Conservation (phyloP, 345 rosid species). For the Lenwebbia sp. region DNA sequence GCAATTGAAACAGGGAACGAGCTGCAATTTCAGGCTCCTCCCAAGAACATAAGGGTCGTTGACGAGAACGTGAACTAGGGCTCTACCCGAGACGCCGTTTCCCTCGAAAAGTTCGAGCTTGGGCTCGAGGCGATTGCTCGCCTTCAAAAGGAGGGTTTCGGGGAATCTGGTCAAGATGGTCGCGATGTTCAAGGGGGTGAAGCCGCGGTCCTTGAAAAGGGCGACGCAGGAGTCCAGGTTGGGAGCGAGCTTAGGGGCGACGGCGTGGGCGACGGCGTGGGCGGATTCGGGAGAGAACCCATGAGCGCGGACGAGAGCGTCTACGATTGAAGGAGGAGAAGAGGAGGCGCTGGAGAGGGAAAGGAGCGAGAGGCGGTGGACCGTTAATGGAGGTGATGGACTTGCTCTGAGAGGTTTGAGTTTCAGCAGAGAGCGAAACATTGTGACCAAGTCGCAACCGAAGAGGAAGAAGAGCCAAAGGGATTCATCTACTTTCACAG, state of each 20-base stretch:
- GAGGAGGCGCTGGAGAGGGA: neutral
- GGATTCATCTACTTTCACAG: neutral
- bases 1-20: neutral
- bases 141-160: neutral
- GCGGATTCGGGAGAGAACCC: conserved; percentile 3
- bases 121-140: conserved; percentile 2
- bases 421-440: neutral
- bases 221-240: neutral
- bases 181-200: neutral
- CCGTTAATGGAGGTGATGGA: neutral
- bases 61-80: neutral
- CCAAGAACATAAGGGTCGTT: neutral
- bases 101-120: conserved; percentile 1
- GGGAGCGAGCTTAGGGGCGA: neutral
- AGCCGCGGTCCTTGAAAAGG: conserved; percentile 2
- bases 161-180: neutral
- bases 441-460: neutral
- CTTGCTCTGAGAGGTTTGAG: neutral
- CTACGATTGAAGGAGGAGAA: neutral
- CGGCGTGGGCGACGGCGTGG: neutral
- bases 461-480: neutral
- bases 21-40: neutral
- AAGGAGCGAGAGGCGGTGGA: neutral
- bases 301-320: neutral
- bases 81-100: neutral